A percentile compares a stretch with the other conserved stretches of the same genome.
Conservation (phyloP, 1,284 basidiomycete species). For the Paramarasmius palmivorus region DNA sequence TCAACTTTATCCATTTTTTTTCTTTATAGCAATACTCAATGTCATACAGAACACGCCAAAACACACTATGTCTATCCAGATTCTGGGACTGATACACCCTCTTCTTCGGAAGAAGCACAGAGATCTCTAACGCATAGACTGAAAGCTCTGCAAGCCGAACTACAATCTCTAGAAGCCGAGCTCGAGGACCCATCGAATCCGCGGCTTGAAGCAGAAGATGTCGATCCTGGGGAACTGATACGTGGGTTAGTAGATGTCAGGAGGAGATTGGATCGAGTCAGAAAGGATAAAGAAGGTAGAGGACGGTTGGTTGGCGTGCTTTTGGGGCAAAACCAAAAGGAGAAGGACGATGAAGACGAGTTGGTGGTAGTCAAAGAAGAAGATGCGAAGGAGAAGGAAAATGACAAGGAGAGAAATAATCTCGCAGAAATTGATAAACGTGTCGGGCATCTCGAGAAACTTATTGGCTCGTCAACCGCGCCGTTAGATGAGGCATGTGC, state of each 20-base stretch:
- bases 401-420: constrained; percentile 40
- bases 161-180: constrained; percentile 66
- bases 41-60: constrained; percentile 54
- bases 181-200: constrained; percentile 72
- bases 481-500: constrained; percentile 68
- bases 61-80: constrained; percentile 68
- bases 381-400: constrained; percentile 20
- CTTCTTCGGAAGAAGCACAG: constrained; percentile 31
- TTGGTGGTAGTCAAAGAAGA: constrained; percentile 16
- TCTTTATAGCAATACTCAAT: background rate
- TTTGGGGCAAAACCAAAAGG: constrained; percentile 40
- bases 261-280: constrained; percentile 64
- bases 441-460: constrained; percentile 76
- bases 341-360: constrained; percentile 3
- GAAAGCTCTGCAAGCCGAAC: constrained; percentile 60
- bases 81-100: constrained; percentile 53
- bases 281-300: constrained; percentile 63
- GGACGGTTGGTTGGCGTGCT: constrained; percentile 65
- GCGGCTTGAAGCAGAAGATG: constrained; percentile 57
- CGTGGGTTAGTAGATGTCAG: constrained; percentile 74
- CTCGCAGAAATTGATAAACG: constrained; percentile 78
- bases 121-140: constrained; percentile 61
- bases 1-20: background rate
- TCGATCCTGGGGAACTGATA: constrained; percentile 76
- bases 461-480: constrained; percentile 74